A percentile compares a stretch with the other conserved stretches of the same genome.
phyloP scores from a whole-genome alignment of 148 eudicot genomes.

The Chenopodium quinoa region DNA sequence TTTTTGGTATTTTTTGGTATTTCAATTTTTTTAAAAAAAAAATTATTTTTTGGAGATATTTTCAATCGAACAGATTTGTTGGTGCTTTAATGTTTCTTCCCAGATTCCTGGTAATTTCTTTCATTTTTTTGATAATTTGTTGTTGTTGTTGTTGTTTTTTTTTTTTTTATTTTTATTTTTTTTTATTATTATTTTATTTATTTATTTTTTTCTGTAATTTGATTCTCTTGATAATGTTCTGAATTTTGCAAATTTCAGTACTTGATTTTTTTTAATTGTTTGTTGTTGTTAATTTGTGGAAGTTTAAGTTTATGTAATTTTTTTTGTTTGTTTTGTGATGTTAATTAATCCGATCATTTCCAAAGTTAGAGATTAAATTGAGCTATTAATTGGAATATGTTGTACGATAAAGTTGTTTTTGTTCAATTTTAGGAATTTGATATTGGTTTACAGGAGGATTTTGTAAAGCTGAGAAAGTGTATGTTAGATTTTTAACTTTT shows the following conservation, averaged over 20 bases:
- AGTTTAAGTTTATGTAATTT: no score
- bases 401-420: no score
- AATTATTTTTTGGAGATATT: not conserved
- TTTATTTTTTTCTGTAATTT: no score
- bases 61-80: not conserved
- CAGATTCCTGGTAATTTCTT: slow-evolving; percentile 8
- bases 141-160: no score
- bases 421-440: no score
- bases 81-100: not conserved
- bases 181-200: no score
- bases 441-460: no score
- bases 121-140: not conserved
- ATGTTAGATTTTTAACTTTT: no score
- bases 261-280: not conserved
- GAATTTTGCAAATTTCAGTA: not conserved
- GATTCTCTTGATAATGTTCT: not conserved
- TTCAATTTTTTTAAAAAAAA: not conserved
- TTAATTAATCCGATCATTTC: not conserved
- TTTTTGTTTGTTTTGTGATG: not conserved
- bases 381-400: not conserved
- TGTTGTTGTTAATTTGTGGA: no score
- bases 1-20: not conserved
- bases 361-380: not conserved
- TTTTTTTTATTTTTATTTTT: not conserved
- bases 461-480: no score